phyloP scores from a whole-genome alignment of 2,329 filamentous ascomycete species.

The Dactylellina cionopaga region DNA sequence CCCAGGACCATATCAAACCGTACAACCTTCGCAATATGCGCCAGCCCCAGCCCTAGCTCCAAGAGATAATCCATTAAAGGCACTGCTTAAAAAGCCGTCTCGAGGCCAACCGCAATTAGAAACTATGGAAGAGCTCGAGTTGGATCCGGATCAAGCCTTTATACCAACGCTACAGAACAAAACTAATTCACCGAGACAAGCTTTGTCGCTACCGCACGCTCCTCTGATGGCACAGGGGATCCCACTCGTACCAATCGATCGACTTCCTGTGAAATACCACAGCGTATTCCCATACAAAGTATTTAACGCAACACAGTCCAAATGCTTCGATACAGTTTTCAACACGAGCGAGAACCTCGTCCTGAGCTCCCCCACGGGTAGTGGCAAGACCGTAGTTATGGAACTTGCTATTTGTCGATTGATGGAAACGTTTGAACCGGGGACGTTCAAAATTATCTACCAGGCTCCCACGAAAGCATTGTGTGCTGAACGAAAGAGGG shows the following conservation, averaged over 20 bases:
- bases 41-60: background rate
- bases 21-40: background rate
- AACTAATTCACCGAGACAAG: constrained; percentile 15
- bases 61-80: constrained; percentile 33
- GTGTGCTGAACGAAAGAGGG: constrained; percentile 75
- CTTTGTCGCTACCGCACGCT: constrained; percentile 51
- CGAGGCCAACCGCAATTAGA: background rate
- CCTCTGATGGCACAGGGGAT: constrained; percentile 62
- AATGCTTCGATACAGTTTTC: constrained; percentile 76
- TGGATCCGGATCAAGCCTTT: background rate
- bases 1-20: background rate
- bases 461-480: constrained; percentile 86
- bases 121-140: background rate
- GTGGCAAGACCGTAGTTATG: constrained; percentile 83
- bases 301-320: constrained; percentile 86
- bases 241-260: constrained; percentile 59
- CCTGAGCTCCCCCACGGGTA: constrained; percentile 82
- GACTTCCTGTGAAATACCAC: constrained; percentile 74
- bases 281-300: constrained; percentile 76
- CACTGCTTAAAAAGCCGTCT: constrained; percentile 15
- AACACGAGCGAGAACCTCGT: constrained; percentile 78
- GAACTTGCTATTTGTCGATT: constrained; percentile 84
- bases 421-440: constrained; percentile 66
- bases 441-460: constrained; percentile 82
- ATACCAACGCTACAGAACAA: background rate